Evolutionary conservation across 2,329 filamentous ascomycete genomes (phyloP), one percentile per base, ranked within the genome.

Genomic region (Cryphonectria radicalis): DNA sequence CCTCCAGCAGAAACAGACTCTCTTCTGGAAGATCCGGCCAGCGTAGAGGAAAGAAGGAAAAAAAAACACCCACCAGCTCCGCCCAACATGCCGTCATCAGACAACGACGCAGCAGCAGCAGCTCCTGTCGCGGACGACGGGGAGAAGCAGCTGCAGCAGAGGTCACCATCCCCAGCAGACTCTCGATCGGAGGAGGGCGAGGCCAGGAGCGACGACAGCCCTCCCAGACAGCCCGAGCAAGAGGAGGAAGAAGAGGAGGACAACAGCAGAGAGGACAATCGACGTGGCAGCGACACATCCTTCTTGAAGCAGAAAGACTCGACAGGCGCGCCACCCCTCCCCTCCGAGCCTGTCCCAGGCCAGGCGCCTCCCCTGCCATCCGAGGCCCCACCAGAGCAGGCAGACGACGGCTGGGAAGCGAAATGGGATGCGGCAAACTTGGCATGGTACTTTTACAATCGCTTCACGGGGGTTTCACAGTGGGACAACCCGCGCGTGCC

Each of bases 401-500:
- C 91, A 71, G 88, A 91, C 72, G 89, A 91, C 76, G 94, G 94
- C 72, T 97, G 94, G 94, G 90, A 92, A 72, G 90, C 90, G 50
- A 85, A 92, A 71, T 97, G 93, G 92, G 93, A 97, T 76, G 82
- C 87, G 35, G 85, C 80, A 67, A 86, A 87, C 1, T 87, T 91
- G 74, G 87, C 89, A 5, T 97, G 90, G 83, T 97, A 94, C 82
- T 97, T 97, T 82, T 90, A 91, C 84, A 97, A 97, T 79, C 90
- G 91, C 75, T 91, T 92, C 79, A 96, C 93, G 4, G 87, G 89
- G 50, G 83, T 88, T 71, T 90, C 90, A 68, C 94, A 96, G 78
- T 96, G 94, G 92, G 92, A 95, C 50, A 97, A 97, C 77, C 94
- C 94, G 7, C 91, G 94, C 66, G 84, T 95, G 5, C 87, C 91